These are phyloP conservation scores for Arthonia radiata DNA, from an alignment of 495 filamentous ascomycete species.

Conservation along the genomic window DNA sequence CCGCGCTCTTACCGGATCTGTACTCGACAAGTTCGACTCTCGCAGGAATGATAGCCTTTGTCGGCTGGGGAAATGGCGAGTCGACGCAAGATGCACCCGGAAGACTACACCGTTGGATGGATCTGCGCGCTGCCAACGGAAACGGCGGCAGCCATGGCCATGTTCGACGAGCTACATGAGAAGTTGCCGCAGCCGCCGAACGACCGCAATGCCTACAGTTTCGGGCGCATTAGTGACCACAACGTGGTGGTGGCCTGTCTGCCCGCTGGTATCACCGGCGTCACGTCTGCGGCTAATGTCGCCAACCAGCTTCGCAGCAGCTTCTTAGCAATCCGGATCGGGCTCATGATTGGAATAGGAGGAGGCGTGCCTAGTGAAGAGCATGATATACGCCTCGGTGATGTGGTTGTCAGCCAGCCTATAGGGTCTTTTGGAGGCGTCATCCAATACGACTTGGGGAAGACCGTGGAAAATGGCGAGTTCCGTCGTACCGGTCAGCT, in stretches of 20 bases:
- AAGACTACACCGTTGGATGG: slow-evolving; percentile 26
- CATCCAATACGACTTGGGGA: slow-evolving; percentile 12
- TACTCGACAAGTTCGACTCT: no score
- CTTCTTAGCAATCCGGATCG: slow-evolving; percentile 15
- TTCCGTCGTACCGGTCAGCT: slow-evolving; percentile 11
- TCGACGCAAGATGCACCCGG: no score
- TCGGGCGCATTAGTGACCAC: slow-evolving; percentile 12
- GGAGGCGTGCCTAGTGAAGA: slow-evolving; percentile 13
- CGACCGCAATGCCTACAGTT: slow-evolving; percentile 12
- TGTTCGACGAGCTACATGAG: slow-evolving; percentile 23
- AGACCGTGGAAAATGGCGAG: slow-evolving; percentile 8
- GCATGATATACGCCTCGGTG: slow-evolving; percentile 7
- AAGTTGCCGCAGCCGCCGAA: slow-evolving; percentile 3
- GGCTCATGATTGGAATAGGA: slow-evolving; percentile 21
- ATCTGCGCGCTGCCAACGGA: slow-evolving; percentile 22
- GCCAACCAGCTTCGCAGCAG: slow-evolving; percentile 12
- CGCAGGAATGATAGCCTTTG: no score
- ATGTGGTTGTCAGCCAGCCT: slow-evolving; percentile 11
- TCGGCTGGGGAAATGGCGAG: no score
- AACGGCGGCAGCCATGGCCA: slow-evolving; percentile 16
- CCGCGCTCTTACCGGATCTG: no score
- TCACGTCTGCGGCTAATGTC: slow-evolving; percentile 10
- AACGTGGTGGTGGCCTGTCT: slow-evolving; percentile 17
- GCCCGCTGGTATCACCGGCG: slow-evolving; percentile 11
- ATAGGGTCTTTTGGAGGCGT: slow-evolving; percentile 6